Percentiles rank a stretch among this genome's conserved stretches.
Conservation (phyloP, 2,329 filamentous ascomycete genomes). For the Cryphonectria japonica region DNA sequence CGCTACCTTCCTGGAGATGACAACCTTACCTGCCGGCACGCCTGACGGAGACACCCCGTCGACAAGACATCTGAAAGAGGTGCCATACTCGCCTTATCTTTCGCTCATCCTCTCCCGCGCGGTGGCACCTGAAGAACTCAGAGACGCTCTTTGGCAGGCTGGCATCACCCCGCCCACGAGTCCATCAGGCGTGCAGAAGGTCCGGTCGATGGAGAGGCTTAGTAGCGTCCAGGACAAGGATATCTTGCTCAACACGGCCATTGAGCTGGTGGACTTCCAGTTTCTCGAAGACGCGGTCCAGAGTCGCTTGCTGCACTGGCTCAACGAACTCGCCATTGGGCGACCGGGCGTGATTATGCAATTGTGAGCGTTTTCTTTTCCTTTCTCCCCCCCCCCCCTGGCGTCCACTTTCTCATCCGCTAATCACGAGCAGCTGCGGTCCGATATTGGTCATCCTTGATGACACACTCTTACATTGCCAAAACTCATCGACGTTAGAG, state of each 20-base stretch:
- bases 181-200: conserved; percentile 45
- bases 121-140: conserved; percentile 60
- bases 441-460: conserved; percentile 63
- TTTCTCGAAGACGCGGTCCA: conserved; percentile 66
- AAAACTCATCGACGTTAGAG: conserved; percentile 62
- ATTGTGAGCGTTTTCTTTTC: conserved; percentile 50
- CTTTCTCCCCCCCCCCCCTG: too few relatives aligned
- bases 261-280: conserved; percentile 69
- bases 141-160: conserved; percentile 64
- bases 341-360: conserved; percentile 61
- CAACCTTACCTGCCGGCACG: conserved; percentile 43
- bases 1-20: conserved; percentile 63
- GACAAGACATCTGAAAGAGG: conserved; percentile 35
- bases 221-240: conserved; percentile 61
- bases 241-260: conserved; percentile 64
- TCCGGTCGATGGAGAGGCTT: conserved; percentile 50
- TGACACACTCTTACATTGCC: conserved; percentile 64
- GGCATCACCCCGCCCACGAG: conserved; percentile 51
- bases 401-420: neutral
- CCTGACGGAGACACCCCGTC: conserved; percentile 31
- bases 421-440: conserved; percentile 48
- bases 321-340: conserved; percentile 58
- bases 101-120: conserved; percentile 62
- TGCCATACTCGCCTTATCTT: conserved; percentile 60
- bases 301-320: conserved; percentile 61